phyloP scores from a whole-genome alignment of 148 eudicot genomes.

The Rhododendron vialii region DNA sequence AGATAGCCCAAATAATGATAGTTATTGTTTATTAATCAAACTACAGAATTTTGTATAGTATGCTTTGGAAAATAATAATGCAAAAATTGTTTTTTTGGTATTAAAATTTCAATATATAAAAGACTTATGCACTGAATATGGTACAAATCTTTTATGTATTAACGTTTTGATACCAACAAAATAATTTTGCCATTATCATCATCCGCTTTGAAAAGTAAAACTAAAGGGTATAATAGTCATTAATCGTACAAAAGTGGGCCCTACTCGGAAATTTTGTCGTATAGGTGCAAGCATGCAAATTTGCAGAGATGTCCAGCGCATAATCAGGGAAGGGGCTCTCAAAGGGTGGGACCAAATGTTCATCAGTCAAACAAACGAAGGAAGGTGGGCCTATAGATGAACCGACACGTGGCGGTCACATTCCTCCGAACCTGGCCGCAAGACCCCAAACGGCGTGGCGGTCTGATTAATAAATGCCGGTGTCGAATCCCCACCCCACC shows the following conservation, averaged over 20 bases:
- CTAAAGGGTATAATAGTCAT: neutral
- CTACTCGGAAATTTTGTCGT: neutral
- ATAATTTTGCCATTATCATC: too few relatives aligned
- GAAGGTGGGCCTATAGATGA: neutral
- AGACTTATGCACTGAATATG: too few relatives aligned
- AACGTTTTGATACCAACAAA: too few relatives aligned
- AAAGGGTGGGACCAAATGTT: neutral
- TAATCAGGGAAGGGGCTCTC: neutral
- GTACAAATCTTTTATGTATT: too few relatives aligned
- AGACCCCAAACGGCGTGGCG: constrained; percentile 29
- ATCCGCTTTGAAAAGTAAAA: too few relatives aligned
- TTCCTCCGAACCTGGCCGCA: constrained; percentile 33
- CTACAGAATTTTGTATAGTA: too few relatives aligned
- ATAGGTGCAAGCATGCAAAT: constrained; percentile 1
- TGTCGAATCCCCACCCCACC: constrained; percentile 23
- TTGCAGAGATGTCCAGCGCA: neutral
- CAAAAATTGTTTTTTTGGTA: too few relatives aligned
- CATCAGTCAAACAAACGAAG: neutral
- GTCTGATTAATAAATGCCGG: constrained; percentile 13
- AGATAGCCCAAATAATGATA: too few relatives aligned
- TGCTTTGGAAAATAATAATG: too few relatives aligned
- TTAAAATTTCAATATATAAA: too few relatives aligned
- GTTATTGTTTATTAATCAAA: too few relatives aligned
- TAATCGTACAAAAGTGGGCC: neutral
- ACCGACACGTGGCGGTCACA: constrained; percentile 29